Base-by-base conservation (phyloP, 345 rosid species). In the Melaleuca quinquenervia region DNA sequence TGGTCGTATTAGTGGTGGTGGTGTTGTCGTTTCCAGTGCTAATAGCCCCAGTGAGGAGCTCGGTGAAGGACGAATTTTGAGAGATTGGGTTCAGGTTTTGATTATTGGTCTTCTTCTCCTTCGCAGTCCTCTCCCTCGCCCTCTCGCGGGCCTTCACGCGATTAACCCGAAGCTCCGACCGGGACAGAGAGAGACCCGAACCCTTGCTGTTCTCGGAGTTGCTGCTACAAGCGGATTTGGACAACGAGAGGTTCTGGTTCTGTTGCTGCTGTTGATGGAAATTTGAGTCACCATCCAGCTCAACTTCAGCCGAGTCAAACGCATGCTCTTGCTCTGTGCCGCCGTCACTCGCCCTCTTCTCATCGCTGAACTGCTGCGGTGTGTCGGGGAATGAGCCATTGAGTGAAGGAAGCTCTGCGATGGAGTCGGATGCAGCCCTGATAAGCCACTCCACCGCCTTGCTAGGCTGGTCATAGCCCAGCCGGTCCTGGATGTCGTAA, bases 381-480 rank as follows among this genome's bases (percentile, higher is more conserved):
- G 92, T 91, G 12, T 93, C 93, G 8, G 96, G 94, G 50, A 97
- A 95, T 15, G 94, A 64, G 85, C 90, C 85, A 85, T 91, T 94
- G 45, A 97, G 95, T 0, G 97, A 89, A 87, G 99, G 99, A 82
- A 97, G 98, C 93, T 94, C 99, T 1, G 95, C 84, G 26, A 97
- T 97, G 10, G 99, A 86, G 32, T 96, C 97, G 11, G 95, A 89
- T 2, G 99, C 98, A 0, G 98, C 96, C 89, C 95, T 95, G 83
- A 97, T 96, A n/a, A 97, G 55, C 99, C 99, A 97, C 51, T 96
- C 99, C 2, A 97, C 96, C 1, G 99, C 99, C 91, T 97, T 97
- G 85, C 99, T 97, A 0, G 99, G 99, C 89, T 96, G 99, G 89
- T 97, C 98, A 82, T 90, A 94, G 15, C 99, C 99, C 91, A 97